Evolutionary conservation across 2,329 filamentous ascomycete species (phyloP).

Genomic region (Plectosphaerella cucumerina): DNA sequence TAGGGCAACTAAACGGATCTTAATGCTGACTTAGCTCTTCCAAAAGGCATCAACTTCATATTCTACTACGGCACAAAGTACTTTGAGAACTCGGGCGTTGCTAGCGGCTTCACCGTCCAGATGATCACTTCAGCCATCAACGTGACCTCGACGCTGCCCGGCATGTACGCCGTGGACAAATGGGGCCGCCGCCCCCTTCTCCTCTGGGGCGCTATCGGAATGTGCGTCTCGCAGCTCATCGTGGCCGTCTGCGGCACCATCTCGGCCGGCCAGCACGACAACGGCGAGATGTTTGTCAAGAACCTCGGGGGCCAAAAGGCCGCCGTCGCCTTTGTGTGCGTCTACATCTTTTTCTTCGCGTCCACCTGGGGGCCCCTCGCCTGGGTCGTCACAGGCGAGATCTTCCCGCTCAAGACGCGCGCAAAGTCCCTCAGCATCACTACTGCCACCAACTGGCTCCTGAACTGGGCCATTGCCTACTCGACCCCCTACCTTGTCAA

Average conservation of each 20-base stretch:
- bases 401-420: constrained; percentile 59
- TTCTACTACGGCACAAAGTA: constrained; percentile 61
- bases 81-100: constrained; percentile 52
- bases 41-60: constrained; percentile 46
- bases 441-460: constrained; percentile 70
- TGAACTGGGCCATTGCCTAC: constrained; percentile 78
- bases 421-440: constrained; percentile 64
- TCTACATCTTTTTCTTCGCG: constrained; percentile 75
- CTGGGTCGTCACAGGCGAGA: constrained; percentile 56
- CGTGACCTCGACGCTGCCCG: constrained; percentile 58
- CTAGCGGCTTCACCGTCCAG: constrained; percentile 51
- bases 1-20: too few species aligned
- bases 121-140: constrained; percentile 65
- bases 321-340: constrained; percentile 59
- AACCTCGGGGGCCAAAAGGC: constrained; percentile 50
- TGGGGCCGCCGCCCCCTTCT: constrained; percentile 61
- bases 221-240: constrained; percentile 58
- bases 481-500: constrained; percentile 78
- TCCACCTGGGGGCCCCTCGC: constrained; percentile 58
- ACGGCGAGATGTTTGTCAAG: constrained; percentile 46
- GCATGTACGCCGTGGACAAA: constrained; percentile 59
- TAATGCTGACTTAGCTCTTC: background rate
- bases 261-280: constrained; percentile 44
- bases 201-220: constrained; percentile 61
- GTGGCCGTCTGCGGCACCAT: constrained; percentile 55